Percentiles rank a stretch among this genome's conserved stretches.
Evolutionary conservation across 2,329 filamentous ascomycete genomes (phyloP).

Genomic region (Scedosporium apiospermum): DNA sequence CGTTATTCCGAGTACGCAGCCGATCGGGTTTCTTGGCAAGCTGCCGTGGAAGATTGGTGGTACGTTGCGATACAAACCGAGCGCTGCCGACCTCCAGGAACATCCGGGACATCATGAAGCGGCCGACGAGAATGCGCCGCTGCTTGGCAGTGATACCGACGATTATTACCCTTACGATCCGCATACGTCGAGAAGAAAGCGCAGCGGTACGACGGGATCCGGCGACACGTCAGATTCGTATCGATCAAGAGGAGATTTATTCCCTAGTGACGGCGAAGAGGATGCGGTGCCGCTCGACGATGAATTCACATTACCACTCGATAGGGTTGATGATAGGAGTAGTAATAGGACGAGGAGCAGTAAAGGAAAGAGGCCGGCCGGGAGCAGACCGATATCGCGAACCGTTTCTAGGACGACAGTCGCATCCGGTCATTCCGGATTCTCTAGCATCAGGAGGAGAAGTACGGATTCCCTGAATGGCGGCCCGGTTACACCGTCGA

Average conservation of each 20-base stretch:
- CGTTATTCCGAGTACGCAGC: constrained; percentile 79
- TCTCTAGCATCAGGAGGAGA: constrained; percentile 16
- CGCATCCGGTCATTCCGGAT: constrained; percentile 29
- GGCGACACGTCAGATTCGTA: constrained; percentile 77
- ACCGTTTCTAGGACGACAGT: constrained; percentile 51
- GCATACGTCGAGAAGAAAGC: constrained; percentile 32
- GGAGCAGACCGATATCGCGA: constrained; percentile 29
- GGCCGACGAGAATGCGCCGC: constrained; percentile 54
- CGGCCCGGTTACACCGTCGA: constrained; percentile 30
- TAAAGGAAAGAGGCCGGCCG: constrained; percentile 45
- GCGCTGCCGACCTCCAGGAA: constrained; percentile 81
- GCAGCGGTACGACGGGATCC: constrained; percentile 72
- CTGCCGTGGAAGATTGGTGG: constrained; percentile 80
- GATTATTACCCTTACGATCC: constrained; percentile 37
- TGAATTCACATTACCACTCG: constrained; percentile 78
- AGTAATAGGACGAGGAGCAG: constrained; percentile 55
- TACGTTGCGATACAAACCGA: constrained; percentile 78
- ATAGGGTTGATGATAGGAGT: constrained; percentile 65
- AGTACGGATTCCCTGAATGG: constrained; percentile 21
- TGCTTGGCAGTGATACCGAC: constrained; percentile 42
- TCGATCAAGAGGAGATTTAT: constrained; percentile 80
- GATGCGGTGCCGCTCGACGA: constrained; percentile 90
- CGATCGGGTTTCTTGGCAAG: constrained; percentile 74
- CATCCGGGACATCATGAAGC: constrained; percentile 44
- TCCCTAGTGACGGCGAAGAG: constrained; percentile 81